Base-by-base conservation (phyloP, 1,284 basidiomycete genomes). In the Ganoderma resinaceum region DNA sequence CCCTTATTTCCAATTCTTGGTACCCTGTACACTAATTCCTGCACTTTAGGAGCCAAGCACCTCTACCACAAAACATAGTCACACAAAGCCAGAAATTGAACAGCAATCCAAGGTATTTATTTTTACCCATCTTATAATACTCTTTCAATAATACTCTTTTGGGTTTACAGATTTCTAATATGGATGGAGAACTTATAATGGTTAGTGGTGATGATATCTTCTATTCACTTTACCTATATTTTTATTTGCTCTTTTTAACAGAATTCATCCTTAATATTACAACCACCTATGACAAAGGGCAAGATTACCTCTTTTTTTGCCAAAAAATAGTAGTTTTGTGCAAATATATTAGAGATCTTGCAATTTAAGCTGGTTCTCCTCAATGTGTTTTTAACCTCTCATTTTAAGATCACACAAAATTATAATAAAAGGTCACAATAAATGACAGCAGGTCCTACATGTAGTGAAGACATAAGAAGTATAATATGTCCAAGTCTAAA, bases 281-380 rank as follows among this genome's bases (percentile, higher is more conserved):
- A 20, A 20, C 61, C 62, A 40, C 23, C 67, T 2, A 61, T 61
- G 0, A 65, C 72, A 31, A 70, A 73, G 0, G 42, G 62, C 26
- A 77, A 78, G 66, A 78, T 77, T 55, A 78, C 76, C 1, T 66
- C 75, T 12, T 78, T 77, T 69, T 78, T 76, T 49, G 18, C 60
- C 18, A 76, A 73, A 58, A 65, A 72, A 14, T 74, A 66, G 55
- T 18, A 3, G 12, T 12, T 16, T 60, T 57, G 55, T 58, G 20
- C 20, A 38, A 49, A 11, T 38, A 12, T 8, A 12, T 11, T 38
- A 12, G 37, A 12, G 37, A 11, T 12, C 37, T 38, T 38, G 37
- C 37, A 38, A 38, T 12, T 12, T 2, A 12, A 38, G 11, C 9
- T 38, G 4, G 7, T 38, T 7, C 14, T 9, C 9, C 14, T 12